phyloP scores from a whole-genome alignment of 805 yeast genomes.

The Schwanniomyces pseudopolymorphus region DNA sequence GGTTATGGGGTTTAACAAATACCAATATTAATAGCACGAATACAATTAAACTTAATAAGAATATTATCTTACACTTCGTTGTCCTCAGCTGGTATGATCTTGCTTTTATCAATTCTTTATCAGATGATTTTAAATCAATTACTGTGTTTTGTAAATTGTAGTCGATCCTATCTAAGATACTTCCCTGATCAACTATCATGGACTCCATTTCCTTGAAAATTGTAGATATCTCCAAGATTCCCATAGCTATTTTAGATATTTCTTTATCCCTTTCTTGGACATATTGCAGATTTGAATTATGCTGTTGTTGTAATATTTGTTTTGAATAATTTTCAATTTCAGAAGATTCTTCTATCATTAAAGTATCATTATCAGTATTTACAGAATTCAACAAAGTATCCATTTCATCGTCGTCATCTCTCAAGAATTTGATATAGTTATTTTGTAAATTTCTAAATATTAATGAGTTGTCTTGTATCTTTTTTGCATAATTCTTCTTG shows the following conservation, averaged over 20 bases:
- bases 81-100: constrained; percentile 82
- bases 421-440: constrained; percentile 78
- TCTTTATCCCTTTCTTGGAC: constrained; percentile 82
- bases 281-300: constrained; percentile 21
- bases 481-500: constrained; percentile 80
- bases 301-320: constrained; percentile 26
- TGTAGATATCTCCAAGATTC: constrained; percentile 88
- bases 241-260: constrained; percentile 87
- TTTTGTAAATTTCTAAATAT: constrained; percentile 85
- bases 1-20: constrained; percentile 59
- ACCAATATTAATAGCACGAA: constrained; percentile 69
- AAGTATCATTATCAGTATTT: constrained; percentile 5
- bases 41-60: constrained; percentile 69
- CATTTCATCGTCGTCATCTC: constrained; percentile 70
- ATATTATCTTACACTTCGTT: constrained; percentile 84
- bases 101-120: constrained; percentile 74
- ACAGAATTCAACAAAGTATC: constrained; percentile 17
- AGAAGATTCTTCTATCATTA: constrained; percentile 23
- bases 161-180: constrained; percentile 89
- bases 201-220: constrained; percentile 92
- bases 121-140: constrained; percentile 72
- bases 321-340: constrained; percentile 41
- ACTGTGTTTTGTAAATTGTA: constrained; percentile 84
- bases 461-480: constrained; percentile 76
- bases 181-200: constrained; percentile 93